Base-by-base conservation (phyloP, 2,329 filamentous ascomycete genomes). In the Venturia pyrina region DNA sequence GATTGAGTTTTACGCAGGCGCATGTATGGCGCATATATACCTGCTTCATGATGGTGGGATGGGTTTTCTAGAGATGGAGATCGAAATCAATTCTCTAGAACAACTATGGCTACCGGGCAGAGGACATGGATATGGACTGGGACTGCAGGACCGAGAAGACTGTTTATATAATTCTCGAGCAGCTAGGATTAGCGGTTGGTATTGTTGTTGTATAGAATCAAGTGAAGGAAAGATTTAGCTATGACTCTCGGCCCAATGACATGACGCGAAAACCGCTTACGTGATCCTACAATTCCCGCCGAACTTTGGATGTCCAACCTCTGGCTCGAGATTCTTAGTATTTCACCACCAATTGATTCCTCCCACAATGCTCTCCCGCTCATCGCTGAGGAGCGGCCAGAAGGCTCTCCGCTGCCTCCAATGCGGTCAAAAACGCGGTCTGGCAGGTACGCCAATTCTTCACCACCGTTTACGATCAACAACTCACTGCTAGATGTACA, bases 401-500 rank as follows among this genome's bases (percentile, higher is more conserved):
- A 66, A 59, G 59, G 65, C 65, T 43, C 46, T 66, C 19, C 61
- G 60, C 61, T 66, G 65, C 40, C 48, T 66, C 17, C 40, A 64
- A 28, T 65, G 65, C 46, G 48, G 60, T 40, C 65, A 66, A 46
- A 56, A 48, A 32, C 65, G 65, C 40, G 59, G 60, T 41, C 32
- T 59, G 32, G 65, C 65, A 40, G 65, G 65, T 65, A 66, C 34
- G 32, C 13, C 24, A 19, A 24, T 60, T 44, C 37, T 44, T 46
- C n/a, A 46, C 28, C 19, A 41, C 41, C 28, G 13, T 48, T 43
- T 13, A 40, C 43, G 28, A 57, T 41, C 32, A 34, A 41, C 24
- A 64, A n/a, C 61, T 63, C 50, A 63, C 48, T 21, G n/a, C 34
- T 56, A 40, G 40, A 19, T 62, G 86, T 87, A 37, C 53, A 73